Evolutionary conservation across 129 eudicot genomes (phyloP).

Genomic region (Helianthus annuus): DNA sequence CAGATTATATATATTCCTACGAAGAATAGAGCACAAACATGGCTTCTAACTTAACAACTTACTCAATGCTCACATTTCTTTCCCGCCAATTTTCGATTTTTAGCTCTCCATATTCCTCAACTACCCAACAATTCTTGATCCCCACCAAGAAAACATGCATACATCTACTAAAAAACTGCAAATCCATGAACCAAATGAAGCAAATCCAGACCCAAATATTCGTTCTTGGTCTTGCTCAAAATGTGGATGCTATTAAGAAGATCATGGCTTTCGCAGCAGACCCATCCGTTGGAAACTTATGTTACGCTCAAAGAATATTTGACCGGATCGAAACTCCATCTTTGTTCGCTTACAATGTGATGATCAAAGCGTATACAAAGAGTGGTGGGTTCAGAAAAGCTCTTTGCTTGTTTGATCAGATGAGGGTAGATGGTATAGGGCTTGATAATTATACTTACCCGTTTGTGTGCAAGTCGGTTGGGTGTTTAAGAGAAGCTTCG

Average conservation of each 20-base stretch:
- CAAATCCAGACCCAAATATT: slow-evolving; percentile 68
- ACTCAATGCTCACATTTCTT: neutral
- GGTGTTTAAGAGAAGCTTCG: slow-evolving; percentile 28
- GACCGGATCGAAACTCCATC: slow-evolving; percentile 41
- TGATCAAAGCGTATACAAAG: slow-evolving; percentile 58
- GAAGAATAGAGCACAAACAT: neutral
- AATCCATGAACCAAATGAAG: slow-evolving; percentile 48
- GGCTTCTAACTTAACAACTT: neutral
- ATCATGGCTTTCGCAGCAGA: slow-evolving; percentile 40
- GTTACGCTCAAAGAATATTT: slow-evolving; percentile 47
- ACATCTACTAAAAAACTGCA: slow-evolving; percentile 63
- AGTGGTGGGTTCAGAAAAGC: slow-evolving; percentile 28
- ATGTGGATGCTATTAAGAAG: slow-evolving; percentile 55
- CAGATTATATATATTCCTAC: too few species aligned
- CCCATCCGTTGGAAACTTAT: slow-evolving; percentile 39
- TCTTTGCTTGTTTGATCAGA: slow-evolving; percentile 46
- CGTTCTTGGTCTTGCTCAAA: slow-evolving; percentile 45
- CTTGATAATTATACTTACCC: slow-evolving; percentile 78
- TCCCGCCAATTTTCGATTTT: neutral
- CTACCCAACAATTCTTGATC: slow-evolving; percentile 12
- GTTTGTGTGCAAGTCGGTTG: slow-evolving; percentile 64
- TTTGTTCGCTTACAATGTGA: slow-evolving; percentile 55
- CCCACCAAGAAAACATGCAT: slow-evolving; percentile 55
- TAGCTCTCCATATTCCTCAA: neutral
- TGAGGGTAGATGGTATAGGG: slow-evolving; percentile 42